Conservation (phyloP, 768 basidiomycete species). For the Kwoniella sp. region DNA sequence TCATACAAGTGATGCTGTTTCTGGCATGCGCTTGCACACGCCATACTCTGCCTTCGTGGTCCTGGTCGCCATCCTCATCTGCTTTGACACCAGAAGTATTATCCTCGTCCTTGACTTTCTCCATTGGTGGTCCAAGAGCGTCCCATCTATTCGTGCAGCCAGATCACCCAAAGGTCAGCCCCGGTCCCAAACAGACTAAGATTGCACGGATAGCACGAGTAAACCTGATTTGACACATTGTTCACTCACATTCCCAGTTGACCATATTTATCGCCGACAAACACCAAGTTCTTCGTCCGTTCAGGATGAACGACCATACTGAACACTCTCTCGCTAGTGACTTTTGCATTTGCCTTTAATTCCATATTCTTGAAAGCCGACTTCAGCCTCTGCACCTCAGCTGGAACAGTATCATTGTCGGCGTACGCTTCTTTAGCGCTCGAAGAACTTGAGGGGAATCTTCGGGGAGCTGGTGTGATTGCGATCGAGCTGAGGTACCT, state of each 20-base stretch:
- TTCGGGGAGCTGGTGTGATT: conserved; percentile 11
- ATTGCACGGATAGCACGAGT: neutral
- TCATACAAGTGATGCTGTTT: conserved; percentile 54
- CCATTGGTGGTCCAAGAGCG: conserved; percentile 39
- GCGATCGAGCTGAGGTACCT: conserved; percentile 26
- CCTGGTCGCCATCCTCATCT: conserved; percentile 35
- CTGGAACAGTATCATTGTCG: conserved; percentile 21
- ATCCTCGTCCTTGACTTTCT: conserved; percentile 31
- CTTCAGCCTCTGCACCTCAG: conserved; percentile 37
- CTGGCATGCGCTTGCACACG: conserved; percentile 53
- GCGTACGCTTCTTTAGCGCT: conserved; percentile 32
- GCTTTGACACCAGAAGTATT: conserved; percentile 29
- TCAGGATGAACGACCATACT: conserved; percentile 57
- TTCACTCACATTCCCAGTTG: conserved; percentile 52
- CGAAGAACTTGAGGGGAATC: conserved; percentile 16
- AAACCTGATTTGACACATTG: neutral
- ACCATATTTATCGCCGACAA: conserved; percentile 57
- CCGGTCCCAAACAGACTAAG: neutral
- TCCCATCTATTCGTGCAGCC: conserved; percentile 48
- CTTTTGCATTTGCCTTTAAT: conserved; percentile 49
- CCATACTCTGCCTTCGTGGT: conserved; percentile 49
- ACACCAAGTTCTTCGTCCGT: conserved; percentile 52
- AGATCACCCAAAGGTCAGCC: conserved; percentile 7
- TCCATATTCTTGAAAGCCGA: conserved; percentile 43
- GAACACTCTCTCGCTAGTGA: conserved; percentile 57